Evolutionary conservation across 441 rosid species (phyloP), one percentile per base, ranked within the genome.

Genomic region (Pelargonium citronellum): DNA sequence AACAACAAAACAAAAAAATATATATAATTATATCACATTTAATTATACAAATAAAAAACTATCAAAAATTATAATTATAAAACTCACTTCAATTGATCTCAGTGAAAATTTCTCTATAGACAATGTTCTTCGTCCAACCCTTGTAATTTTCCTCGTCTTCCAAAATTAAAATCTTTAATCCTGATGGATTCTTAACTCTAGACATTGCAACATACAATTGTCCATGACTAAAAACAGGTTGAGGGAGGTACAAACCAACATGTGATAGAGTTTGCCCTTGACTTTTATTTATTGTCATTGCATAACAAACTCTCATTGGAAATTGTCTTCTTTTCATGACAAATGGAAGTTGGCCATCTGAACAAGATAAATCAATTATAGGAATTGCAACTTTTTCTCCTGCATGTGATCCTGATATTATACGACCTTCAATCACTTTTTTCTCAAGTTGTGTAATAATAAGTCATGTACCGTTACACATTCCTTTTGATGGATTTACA

Each of bases 251-350:
- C 2, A 74, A 0, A 2, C 73, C 55, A 11, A 74, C 69, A 0
- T 11, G 0, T 0, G 19, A 10, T 1, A 69, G 46, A 0, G 73
- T 57, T 64, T 76, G 61, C 0, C 72, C 44, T 61, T 61, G 71
- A 11, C 71, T 75, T 16, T 75, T 71, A 4, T 75, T 71, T 2
- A 75, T 71, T 0, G 65, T 67, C 75, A 67, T 74, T 0, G 66
- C 64, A 43, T 10, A 74, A 7, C 44, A 51, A 8, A 65, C 2
- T 7, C 13, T 12, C 7, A 71, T 2, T 19, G 75, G 75, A 22
- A 71, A 72, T 43, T 68, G 73, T 9, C 67, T 76, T 1, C 67
- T 7, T 4, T 65, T 69, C 0, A 74, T 8, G 2, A 37, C 8
- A n/a, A 69, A 74, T 7, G 73, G 66, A 24, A 37, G 65, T 53